Evolutionary conservation across 2,329 filamentous ascomycete species (phyloP), one percentile per base, ranked within the genome.

Genomic region (Stagonosporopsis rhizophila): DNA sequence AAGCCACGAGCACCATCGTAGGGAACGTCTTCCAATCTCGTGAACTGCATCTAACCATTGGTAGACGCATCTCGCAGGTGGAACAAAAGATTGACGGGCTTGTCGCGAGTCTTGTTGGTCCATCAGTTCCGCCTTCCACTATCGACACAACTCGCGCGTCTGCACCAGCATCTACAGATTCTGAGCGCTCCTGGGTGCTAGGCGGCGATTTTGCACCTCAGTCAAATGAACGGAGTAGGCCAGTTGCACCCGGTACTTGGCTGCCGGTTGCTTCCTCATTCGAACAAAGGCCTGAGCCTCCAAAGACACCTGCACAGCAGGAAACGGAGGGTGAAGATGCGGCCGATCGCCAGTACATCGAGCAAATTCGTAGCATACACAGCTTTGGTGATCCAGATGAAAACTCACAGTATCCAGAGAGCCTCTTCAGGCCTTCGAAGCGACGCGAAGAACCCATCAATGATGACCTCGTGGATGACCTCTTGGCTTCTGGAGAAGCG

Each of bases 51-150:
- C 23, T 46, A 42, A 42, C 25, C 37, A 20, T 32, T 14, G 11
- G 27, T 17, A 74, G 72, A 39, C 72, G 73, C 20, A 75, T 75
- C 9, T 65, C 69, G 14, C 72, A 75, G 56, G 71, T 75, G 1
- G 73, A 75, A 46, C 66, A 71, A 32, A 75, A 73, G 48, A 70
- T 75, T 20, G 71, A 75, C 60, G 69, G 72, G 6, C 64, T 75
- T 20, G 67, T 75, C 25, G 69, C 73, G 15, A 70, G 62, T 25
- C 65, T 75, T 44, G 62, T 66, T 8, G 65, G 64, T 23, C 44
- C 67, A 25, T 42, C 56, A 19, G 48, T 40, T 11, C 17, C 25
- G 14, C 20, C 19, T 8, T 23, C 44, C 7, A 17, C 41, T 6
- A 15, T 14, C 6, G 15, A 32, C 30, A 32, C 30, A 12, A 27